A percentile compares a stretch with the other conserved stretches of the same genome.
Evolutionary conservation across 2,329 filamentous ascomycete species (phyloP).

Genomic region (Fusarium verticillioides): DNA sequence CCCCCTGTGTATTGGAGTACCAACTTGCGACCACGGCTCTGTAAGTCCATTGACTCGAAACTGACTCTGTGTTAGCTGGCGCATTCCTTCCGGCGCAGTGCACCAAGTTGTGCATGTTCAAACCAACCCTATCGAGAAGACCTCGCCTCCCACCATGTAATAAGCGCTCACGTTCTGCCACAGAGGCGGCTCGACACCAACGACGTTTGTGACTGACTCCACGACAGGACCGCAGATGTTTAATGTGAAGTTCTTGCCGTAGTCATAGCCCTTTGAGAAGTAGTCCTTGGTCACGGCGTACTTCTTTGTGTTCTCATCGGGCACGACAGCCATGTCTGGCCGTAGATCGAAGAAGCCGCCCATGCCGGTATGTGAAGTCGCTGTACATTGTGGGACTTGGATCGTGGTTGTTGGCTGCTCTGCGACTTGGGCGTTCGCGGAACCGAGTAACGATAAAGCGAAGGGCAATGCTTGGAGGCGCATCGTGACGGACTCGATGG

Average conservation of each 20-base stretch:
- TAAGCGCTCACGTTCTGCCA: conserved; percentile 84
- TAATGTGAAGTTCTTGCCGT: conserved; percentile 82
- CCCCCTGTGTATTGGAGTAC: conserved; percentile 81
- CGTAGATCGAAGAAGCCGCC: conserved; percentile 70
- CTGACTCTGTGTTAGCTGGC: conserved; percentile 37
- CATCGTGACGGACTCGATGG: conserved; percentile 39
- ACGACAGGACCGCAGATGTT: conserved; percentile 86
- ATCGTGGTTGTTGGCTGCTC: conserved; percentile 55
- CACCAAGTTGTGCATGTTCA: conserved; percentile 1
- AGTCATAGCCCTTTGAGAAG: conserved; percentile 78
- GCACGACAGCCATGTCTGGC: conserved; percentile 61
- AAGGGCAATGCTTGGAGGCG: conserved; percentile 44
- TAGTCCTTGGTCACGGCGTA: conserved; percentile 61
- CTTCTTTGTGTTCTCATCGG: conserved; percentile 56
- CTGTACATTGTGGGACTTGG: conserved; percentile 63
- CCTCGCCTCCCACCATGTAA: conserved; percentile 72
- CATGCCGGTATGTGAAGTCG: conserved; percentile 63
- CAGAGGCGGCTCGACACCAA: conserved; percentile 68
- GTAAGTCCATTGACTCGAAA: conserved; percentile 62
- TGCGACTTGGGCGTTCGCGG: conserved; percentile 48
- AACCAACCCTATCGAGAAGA: conserved; percentile 79
- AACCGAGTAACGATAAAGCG: conserved; percentile 51
- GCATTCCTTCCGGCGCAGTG: background rate
- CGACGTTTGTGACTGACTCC: conserved; percentile 69
- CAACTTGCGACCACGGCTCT: conserved; percentile 76